Evolutionary conservation across 768 basidiomycete genomes (phyloP), one percentile per base, ranked within the genome.

Genomic region (Lactarius psammicola): DNA sequence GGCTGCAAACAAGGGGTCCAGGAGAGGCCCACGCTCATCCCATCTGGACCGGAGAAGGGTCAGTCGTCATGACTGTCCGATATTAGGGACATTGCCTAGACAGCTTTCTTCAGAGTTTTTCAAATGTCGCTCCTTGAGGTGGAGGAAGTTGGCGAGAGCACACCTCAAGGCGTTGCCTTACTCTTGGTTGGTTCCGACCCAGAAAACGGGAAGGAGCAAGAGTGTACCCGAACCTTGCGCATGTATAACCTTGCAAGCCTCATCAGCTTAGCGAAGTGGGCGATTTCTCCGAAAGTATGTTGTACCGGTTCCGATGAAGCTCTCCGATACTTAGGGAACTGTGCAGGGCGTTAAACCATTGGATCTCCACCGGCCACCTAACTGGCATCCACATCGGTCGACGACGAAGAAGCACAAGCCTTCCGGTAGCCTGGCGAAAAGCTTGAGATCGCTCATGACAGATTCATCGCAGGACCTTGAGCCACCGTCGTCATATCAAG

Each of bases 171-270:
- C 17, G 90, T 94, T 23, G 85, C 92, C 31, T 80, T 94, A 3
- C 85, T 84, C 4, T 82, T 94, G 31, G 87, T 94, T 7, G 87
- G 90, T 23, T 84, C 87, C 0, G 83, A 85, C 23, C 72, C 78
- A 3, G 84, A 85, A 26, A 79, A 81, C 5, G 75, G 78, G 1
- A 85, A 82, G 65, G 86, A 90, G 42, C 75, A 81, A 59, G 89
- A 90, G 68, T 74, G 80, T 8, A 71, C 80, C 44, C 81, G 86
- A 56, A 78, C 80, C 8, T 75, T 93, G 46, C 84, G 92, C 46
- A 93, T 94, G 91, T 94, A 94, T 74, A 94, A 87, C 71, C 79
- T 94, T 23, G 80, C 85, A 23, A 91, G 91, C 72, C 76, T 94
- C 7, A 81, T 83, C 10, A 92, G 83, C 70, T 80, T 94, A 15